A percentile compares a stretch with the other conserved stretches of the same genome.
These are phyloP conservation scores for Pyricularia pennisetigena DNA, from an alignment of 2,329 filamentous ascomycete genomes.

Conservation along the genomic window DNA sequence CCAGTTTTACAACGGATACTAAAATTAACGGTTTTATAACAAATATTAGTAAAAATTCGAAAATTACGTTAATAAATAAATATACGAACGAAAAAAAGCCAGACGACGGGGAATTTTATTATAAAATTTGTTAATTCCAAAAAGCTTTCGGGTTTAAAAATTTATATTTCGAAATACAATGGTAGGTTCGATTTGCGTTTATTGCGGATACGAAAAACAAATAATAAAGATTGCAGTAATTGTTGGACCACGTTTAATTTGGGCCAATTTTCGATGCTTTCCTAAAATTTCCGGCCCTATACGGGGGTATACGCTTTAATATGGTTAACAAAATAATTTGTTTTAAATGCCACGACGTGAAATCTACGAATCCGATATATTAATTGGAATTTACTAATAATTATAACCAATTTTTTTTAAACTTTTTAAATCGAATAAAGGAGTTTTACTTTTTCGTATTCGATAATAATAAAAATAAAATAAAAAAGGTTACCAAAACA, in stretches of 20 bases:
- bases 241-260: not conserved
- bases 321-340: not conserved
- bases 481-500: not conserved
- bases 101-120: not conserved
- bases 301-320: not conserved
- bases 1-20: too few species aligned
- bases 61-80: too few species aligned
- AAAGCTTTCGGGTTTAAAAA: not conserved
- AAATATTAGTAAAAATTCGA: too few species aligned
- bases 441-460: not conserved
- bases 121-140: not conserved
- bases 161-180: not conserved
- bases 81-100: not conserved
- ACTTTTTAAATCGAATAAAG: not conserved
- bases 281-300: not conserved
- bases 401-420: not conserved
- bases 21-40: too few species aligned
- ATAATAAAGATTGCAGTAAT: not conserved
- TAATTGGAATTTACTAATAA: not conserved
- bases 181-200: not conserved
- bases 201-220: not conserved
- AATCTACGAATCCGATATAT: not conserved
- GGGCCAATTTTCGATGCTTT: not conserved
- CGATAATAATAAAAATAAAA: not conserved
- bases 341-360: not conserved